Evolutionary conservation across 1,139 yeast species (phyloP).

Genomic region (Yamadazyma dendronema): DNA sequence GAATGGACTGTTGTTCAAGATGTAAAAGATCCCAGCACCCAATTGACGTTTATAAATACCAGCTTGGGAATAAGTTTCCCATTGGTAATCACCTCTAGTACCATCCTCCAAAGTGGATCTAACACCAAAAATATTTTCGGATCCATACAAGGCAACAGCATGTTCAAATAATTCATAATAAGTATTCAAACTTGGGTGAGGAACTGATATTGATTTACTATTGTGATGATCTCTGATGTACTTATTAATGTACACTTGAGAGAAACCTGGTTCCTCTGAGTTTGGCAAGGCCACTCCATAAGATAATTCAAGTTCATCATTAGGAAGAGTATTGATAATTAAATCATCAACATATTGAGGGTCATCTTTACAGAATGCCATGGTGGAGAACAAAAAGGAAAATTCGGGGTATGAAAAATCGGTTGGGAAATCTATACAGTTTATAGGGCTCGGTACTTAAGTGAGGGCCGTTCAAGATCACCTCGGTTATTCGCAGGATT

Average conservation of each 20-base stretch:
- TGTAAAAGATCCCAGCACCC: conserved; percentile 64
- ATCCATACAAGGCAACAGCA: conserved; percentile 33
- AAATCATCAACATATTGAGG: conserved; percentile 12
- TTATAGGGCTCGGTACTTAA: neutral
- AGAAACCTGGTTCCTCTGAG: conserved; percentile 46
- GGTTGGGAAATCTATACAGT: too few relatives aligned
- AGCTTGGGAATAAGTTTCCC: conserved; percentile 43
- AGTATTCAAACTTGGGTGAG: conserved; percentile 54
- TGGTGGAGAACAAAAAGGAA: conserved; percentile 1
- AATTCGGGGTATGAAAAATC: too few relatives aligned
- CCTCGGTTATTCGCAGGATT: neutral
- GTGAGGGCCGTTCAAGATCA: too few relatives aligned
- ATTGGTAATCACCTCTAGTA: conserved; percentile 47
- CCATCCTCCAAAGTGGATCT: conserved; percentile 38
- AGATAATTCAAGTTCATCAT: conserved; percentile 8
- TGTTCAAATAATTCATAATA: conserved; percentile 48
- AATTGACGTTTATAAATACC: conserved; percentile 44
- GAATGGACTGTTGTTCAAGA: conserved; percentile 46
- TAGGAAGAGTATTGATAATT: conserved; percentile 4
- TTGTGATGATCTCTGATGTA: conserved; percentile 18
- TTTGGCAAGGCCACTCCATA: conserved; percentile 41
- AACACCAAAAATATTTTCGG: conserved; percentile 50
- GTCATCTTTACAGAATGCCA: conserved; percentile 11
- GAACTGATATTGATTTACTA: conserved; percentile 37
- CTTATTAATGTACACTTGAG: conserved; percentile 53